phyloP scores from a whole-genome alignment of 495 filamentous ascomycete genomes.

The Cercophora newfieldiana region DNA sequence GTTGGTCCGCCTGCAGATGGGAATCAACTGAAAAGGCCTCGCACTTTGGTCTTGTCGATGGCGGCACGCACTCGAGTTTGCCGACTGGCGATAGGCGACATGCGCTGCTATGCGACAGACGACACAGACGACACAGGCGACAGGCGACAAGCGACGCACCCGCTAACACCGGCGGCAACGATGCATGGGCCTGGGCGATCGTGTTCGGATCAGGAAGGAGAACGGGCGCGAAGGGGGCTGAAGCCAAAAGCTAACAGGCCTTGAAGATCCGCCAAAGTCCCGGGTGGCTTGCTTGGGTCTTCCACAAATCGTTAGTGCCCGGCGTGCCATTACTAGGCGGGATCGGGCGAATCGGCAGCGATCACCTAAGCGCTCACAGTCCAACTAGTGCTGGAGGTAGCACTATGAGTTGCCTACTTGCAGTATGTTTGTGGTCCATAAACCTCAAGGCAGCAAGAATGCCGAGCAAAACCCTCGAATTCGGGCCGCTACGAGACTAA shows the following conservation, averaged over 20 bases:
- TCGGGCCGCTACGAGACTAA: not conserved
- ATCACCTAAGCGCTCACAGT: slow-evolving; percentile 12
- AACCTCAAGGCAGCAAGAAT: not conserved
- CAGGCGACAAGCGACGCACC: slow-evolving; percentile 12
- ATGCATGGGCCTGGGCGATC: slow-evolving; percentile 9
- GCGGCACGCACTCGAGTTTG: not conserved
- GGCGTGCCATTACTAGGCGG: not conserved
- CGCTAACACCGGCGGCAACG: slow-evolving; percentile 3
- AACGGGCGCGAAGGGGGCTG: not conserved
- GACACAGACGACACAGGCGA: slow-evolving; percentile 5
- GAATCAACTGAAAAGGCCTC: not conserved
- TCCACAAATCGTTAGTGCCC: not conserved
- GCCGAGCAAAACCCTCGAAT: not conserved
- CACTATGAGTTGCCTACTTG: not conserved
- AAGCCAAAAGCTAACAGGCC: not conserved
- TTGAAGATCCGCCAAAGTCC: not conserved
- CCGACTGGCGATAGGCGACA: not conserved
- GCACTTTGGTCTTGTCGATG: not conserved
- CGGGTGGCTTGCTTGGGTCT: slow-evolving; percentile 2
- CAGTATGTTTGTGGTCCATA: not conserved
- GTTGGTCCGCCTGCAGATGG: not conserved
- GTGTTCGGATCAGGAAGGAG: slow-evolving; percentile 9
- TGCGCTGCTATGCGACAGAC: not conserved
- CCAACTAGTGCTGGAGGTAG: not conserved
- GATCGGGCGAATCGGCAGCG: slow-evolving; percentile 12